These are phyloP conservation scores for Tieghemostelium lacteum DNA, from an alignment of 78 protist species.

Conservation along the genomic window DNA sequence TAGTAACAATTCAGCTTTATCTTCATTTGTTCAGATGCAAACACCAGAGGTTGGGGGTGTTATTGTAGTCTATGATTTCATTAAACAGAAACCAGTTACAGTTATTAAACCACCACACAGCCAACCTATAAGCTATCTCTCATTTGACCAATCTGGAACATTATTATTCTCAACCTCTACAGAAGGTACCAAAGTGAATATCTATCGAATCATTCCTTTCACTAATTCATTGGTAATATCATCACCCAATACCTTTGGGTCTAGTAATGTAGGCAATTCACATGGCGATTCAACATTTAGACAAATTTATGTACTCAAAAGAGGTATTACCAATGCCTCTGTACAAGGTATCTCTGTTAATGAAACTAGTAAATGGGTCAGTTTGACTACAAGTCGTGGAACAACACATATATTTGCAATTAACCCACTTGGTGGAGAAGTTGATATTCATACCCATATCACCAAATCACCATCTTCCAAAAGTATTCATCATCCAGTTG, in stretches of 20 bases:
- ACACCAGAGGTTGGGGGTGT: conserved; percentile 15
- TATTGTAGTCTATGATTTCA: conserved; percentile 41
- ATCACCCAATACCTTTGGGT: conserved; percentile 19
- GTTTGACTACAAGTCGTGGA: conserved; percentile 61
- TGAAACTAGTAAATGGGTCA: conserved; percentile 74
- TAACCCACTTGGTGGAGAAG: conserved; percentile 74
- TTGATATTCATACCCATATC: conserved; percentile 66
- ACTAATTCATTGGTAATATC: conserved; percentile 36
- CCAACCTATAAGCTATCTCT: conserved; percentile 63
- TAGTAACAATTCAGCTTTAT: not conserved
- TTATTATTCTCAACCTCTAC: conserved; percentile 55
- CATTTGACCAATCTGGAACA: conserved; percentile 72
- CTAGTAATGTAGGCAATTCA: not conserved
- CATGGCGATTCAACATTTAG: not conserved
- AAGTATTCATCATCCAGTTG: no score
- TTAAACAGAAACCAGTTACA: conserved; percentile 29
- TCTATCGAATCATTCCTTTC: conserved; percentile 60
- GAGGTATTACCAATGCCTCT: conserved; percentile 78
- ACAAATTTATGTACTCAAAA: conserved; percentile 73
- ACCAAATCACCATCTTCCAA: conserved; percentile 19
- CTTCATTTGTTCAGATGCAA: not conserved
- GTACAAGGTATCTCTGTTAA: conserved; percentile 59
- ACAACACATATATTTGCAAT: conserved; percentile 73
- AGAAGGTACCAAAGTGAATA: conserved; percentile 67
- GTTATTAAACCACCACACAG: conserved; percentile 56